These are phyloP conservation scores for Xylaria venustula DNA, from an alignment of 495 filamentous ascomycete species.

Conservation along the genomic window DNA sequence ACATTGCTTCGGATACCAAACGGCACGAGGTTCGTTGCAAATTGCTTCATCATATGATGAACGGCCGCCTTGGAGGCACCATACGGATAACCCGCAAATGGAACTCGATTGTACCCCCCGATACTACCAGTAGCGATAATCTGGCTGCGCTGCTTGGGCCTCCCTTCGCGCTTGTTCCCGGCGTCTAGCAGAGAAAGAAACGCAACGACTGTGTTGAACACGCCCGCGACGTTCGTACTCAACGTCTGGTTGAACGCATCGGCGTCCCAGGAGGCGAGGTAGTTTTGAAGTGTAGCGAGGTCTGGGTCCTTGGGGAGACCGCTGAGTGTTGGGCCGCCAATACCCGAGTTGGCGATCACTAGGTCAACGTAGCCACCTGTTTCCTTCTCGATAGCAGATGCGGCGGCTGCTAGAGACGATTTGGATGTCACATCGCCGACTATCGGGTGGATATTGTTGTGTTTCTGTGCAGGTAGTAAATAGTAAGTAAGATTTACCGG, in stretches of 20 bases:
- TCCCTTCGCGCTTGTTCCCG: conserved; percentile 47
- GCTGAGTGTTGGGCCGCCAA: conserved; percentile 42
- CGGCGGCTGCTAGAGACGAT: conserved; percentile 47
- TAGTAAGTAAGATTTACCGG: not conserved
- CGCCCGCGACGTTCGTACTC: conserved; percentile 49
- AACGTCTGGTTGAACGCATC: conserved; percentile 49
- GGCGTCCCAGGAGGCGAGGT: conserved; percentile 43
- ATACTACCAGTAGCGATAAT: conserved; percentile 55
- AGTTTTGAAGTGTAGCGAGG: conserved; percentile 39
- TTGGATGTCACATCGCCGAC: conserved; percentile 57
- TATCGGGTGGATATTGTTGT: conserved; percentile 50
- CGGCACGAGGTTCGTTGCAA: conserved; percentile 45
- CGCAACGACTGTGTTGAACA: conserved; percentile 53
- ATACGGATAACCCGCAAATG: conserved; percentile 51
- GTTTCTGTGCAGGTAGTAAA: conserved; percentile 14
- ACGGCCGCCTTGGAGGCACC: conserved; percentile 52
- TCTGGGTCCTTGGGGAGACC: conserved; percentile 33
- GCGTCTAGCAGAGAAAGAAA: conserved; percentile 57
- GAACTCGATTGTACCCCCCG: conserved; percentile 46
- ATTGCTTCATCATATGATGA: conserved; percentile 56
- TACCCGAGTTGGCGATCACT: conserved; percentile 59
- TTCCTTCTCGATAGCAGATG: conserved; percentile 44
- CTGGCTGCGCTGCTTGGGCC: conserved; percentile 50
- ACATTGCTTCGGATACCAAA: conserved; percentile 55
- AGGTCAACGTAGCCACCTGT: conserved; percentile 54